Percentiles rank a stretch among this genome's conserved stretches.
Conservation (phyloP, 306 rosid genomes). For the Cicer yamashitae region DNA sequence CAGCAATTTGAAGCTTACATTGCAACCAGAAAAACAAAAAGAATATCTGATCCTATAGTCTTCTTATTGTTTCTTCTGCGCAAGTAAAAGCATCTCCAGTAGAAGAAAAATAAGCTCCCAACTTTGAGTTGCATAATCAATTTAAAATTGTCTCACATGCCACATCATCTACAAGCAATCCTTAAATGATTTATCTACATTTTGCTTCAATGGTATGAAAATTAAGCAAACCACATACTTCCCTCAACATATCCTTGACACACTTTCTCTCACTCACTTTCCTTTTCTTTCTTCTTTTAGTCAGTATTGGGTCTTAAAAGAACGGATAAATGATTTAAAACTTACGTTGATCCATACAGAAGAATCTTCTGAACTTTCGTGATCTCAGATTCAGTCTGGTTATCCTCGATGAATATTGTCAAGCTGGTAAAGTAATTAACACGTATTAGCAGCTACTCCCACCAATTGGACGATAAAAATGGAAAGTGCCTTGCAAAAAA, state of each 20-base stretch:
- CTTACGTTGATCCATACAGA: slow-evolving; percentile 92
- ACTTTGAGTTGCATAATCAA: too few species aligned
- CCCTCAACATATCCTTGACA: too few species aligned
- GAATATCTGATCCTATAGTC: slow-evolving; percentile 25
- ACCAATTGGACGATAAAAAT: slow-evolving; percentile 11
- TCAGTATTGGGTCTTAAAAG: too few species aligned
- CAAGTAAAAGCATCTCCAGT: too few species aligned
- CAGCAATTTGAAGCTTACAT: slow-evolving; percentile 5
- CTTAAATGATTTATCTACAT: too few species aligned
- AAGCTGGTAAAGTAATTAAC: slow-evolving; percentile 67
- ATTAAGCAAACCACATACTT: too few species aligned
- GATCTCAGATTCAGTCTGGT: slow-evolving; percentile 76
- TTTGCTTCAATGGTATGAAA: too few species aligned
- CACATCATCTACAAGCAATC: too few species aligned
- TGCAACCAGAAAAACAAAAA: slow-evolving; percentile 28
- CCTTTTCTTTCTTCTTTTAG: too few species aligned
- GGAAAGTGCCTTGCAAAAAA: slow-evolving; percentile 20
- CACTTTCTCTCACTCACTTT: too few species aligned
- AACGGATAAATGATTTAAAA: slow-evolving; percentile 26
- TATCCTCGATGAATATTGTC: slow-evolving; percentile 92
- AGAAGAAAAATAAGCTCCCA: too few species aligned
- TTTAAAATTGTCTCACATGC: too few species aligned
- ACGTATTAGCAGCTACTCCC: slow-evolving; percentile 27
- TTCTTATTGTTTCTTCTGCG: slow-evolving; percentile 31
- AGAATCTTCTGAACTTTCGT: slow-evolving; percentile 87